phyloP scores from a whole-genome alignment of 306 rosid species.

The Cicer pinnatifidum region DNA sequence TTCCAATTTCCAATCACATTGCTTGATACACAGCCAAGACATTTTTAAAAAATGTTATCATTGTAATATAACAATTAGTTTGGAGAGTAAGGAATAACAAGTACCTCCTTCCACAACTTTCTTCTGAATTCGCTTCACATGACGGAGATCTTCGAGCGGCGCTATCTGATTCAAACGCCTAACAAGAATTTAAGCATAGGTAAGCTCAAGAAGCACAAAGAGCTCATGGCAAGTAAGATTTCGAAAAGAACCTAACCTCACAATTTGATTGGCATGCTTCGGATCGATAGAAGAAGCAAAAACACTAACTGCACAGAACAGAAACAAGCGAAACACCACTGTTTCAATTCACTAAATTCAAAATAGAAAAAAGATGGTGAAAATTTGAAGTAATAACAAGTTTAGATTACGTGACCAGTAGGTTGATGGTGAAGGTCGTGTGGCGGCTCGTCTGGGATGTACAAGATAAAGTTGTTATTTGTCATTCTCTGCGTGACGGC shows the following conservation, averaged over 20 bases:
- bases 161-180: slow-evolving; percentile 76
- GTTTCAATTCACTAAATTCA: slow-evolving; percentile 1
- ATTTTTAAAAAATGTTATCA: background rate
- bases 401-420: slow-evolving; percentile 53
- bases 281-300: slow-evolving; percentile 71
- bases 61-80: slow-evolving; percentile 5
- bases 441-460: slow-evolving; percentile 68
- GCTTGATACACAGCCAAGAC: background rate
- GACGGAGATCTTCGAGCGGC: slow-evolving; percentile 72
- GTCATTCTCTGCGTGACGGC: background rate
- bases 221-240: background rate
- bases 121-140: slow-evolving; percentile 81
- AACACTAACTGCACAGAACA: slow-evolving; percentile 52
- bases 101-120: slow-evolving; percentile 62
- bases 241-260: slow-evolving; percentile 57
- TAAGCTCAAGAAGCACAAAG: background rate
- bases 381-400: background rate
- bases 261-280: slow-evolving; percentile 69
- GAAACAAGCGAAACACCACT: background rate
- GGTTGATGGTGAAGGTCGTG: slow-evolving; percentile 68
- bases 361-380: background rate
- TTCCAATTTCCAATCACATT: background rate
- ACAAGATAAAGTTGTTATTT: slow-evolving; percentile 47
- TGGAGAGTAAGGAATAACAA: slow-evolving; percentile 3
- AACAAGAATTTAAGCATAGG: slow-evolving; percentile 26